A percentile compares a stretch with the other conserved stretches of the same genome.
These are phyloP conservation scores for Phialemonium atrogriseum DNA, from an alignment of 2,329 filamentous ascomycete genomes.

Conservation along the genomic window DNA sequence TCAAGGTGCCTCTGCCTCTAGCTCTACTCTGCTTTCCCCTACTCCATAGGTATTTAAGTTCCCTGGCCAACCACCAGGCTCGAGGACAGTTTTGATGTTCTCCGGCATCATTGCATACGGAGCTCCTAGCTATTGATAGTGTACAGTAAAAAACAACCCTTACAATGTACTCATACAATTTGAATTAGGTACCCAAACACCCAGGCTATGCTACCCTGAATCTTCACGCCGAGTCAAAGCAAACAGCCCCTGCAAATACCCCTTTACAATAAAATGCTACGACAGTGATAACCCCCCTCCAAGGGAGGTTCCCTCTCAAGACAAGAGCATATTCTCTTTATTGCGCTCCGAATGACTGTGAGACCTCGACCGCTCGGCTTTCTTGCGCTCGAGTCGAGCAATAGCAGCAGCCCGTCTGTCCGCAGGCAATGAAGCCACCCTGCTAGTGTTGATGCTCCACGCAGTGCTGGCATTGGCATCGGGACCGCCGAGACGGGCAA, in stretches of 20 bases:
- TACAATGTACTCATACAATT: slow-evolving; percentile 8
- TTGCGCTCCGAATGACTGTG: slow-evolving; percentile 24
- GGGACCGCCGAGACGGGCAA: slow-evolving; percentile 34
- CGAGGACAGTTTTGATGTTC: too few species aligned
- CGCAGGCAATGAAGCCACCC: slow-evolving; percentile 36
- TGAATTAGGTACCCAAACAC: slow-evolving; percentile 5
- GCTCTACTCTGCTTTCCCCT: slow-evolving; percentile 4
- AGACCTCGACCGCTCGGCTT: slow-evolving; percentile 38
- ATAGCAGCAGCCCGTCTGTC: slow-evolving; percentile 45
- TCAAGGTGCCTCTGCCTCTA: background rate
- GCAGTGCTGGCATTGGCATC: slow-evolving; percentile 22
- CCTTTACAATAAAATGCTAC: slow-evolving; percentile 1
- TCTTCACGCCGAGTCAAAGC: too few species aligned
- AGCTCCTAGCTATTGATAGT: too few species aligned
- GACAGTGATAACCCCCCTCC: background rate
- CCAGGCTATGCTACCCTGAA: too few species aligned
- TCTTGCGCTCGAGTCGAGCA: slow-evolving; percentile 45
- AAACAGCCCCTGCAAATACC: background rate
- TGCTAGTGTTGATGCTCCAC: slow-evolving; percentile 29
- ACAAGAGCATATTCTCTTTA: slow-evolving; percentile 44
- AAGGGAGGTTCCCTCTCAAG: slow-evolving; percentile 6
- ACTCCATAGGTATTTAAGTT: slow-evolving; percentile 3
- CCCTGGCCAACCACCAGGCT: too few species aligned
- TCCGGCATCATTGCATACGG: too few species aligned
- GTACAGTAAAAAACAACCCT: too few species aligned